Base-by-base conservation (phyloP, 495 filamentous ascomycete species). In the Penicillium atrosanguineum region DNA sequence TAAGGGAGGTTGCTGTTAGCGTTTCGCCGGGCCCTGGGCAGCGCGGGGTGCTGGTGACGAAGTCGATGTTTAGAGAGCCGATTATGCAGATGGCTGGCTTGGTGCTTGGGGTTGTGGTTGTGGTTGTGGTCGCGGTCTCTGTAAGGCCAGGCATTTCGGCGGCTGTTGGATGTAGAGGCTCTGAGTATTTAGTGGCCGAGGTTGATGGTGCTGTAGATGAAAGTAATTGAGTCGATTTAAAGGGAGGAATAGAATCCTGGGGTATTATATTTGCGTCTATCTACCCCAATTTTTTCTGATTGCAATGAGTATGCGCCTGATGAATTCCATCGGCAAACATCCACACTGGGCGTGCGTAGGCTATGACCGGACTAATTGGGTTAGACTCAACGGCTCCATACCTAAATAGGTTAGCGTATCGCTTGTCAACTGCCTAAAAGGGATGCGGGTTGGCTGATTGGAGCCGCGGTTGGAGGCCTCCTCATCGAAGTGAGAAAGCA, bases 11-110 rank as follows among this genome's bases (percentile, higher is more conserved):
- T 50, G 63, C 63, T 44, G 60, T 66, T 8, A 66, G 57, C 11
- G 63, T 66, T 59, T 66, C 63, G 37, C 63, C 63, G 7, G 60
- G 44, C 0, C 39, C 49, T 1, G 63, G 60, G 44, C 60, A 66
- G 20, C 61, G 63, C 0, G 63, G 57, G 9, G 60, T 66, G 25
- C 57, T 48, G 16, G 63, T 66, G 1, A 64, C 63, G 44, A 66
- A 66, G 55, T 66, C 63, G 50, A 66, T 64, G 38, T 66, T 66
- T 34, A 66, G 44, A 25, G 60, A 64, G 46, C 63, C 63, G 34
- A 66, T 61, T 4, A 66, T 56, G 44, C 48, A 51, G 52, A 66
- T 57, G 36, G 58, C 56, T 36, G 60, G 49, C 26, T 45, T 16
- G 23, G 45, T 38, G 42, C 11, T n/a, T 31, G 20, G 14, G 38